Conservation (phyloP, 352 stramenopile species). For the Phytophthora capsici region DNA sequence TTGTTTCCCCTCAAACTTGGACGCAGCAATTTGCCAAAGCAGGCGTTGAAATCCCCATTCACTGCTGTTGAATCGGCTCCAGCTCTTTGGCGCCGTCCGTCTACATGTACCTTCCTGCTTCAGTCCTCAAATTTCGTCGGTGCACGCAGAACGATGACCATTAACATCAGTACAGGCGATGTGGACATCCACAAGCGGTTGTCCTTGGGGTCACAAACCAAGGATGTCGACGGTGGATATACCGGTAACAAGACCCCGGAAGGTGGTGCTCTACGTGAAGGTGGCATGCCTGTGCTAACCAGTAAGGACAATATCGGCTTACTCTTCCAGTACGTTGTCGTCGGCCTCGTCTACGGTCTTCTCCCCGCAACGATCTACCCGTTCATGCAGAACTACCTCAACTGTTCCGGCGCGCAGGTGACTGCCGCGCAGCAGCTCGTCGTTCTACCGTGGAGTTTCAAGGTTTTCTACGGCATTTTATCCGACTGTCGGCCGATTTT, state of each 20-base stretch:
- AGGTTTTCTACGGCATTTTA: conserved; percentile 14
- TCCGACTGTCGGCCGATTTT: conserved; percentile 56
- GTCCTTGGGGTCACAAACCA: conserved; percentile 29
- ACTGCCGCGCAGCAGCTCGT: conserved; percentile 45
- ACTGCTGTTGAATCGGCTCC: neutral
- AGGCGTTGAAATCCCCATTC: conserved; percentile 1
- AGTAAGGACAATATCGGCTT: conserved; percentile 45
- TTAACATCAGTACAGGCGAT: conserved; percentile 7
- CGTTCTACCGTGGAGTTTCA: conserved; percentile 34
- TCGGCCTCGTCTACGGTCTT: conserved; percentile 46
- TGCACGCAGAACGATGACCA: conserved; percentile 1
- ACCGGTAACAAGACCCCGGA: conserved; percentile 22
- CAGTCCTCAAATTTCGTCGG: conserved; percentile 9
- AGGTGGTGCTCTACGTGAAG: conserved; percentile 36
- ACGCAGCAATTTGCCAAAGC: conserved; percentile 5
- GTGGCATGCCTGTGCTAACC: conserved; percentile 31
- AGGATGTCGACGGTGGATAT: conserved; percentile 29
- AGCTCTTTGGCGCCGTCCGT: conserved; percentile 1
- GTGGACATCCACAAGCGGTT: conserved; percentile 28
- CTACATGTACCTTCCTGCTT: too few relatives aligned
- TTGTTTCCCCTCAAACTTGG: neutral
- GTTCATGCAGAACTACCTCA: conserved; percentile 49
- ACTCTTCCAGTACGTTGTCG: conserved; percentile 44
- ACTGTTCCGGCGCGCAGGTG: conserved; percentile 42
- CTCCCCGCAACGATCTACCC: conserved; percentile 51